A percentile compares a stretch with the other conserved stretches of the same genome.
These are phyloP conservation scores for Castanea crenata DNA, from an alignment of 306 rosid genomes.

Conservation along the genomic window DNA sequence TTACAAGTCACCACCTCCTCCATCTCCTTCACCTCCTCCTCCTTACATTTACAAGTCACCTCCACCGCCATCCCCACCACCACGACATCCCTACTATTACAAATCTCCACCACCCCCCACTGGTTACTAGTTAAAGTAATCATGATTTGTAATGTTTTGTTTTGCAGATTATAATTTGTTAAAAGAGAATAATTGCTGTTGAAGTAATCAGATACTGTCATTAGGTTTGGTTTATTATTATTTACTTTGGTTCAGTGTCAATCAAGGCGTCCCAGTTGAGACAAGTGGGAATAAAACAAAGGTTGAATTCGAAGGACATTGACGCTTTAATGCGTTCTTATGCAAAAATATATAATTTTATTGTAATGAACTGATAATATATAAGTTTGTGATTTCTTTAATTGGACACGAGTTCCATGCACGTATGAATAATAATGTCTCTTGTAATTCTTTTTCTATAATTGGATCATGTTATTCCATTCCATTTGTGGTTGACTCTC, in stretches of 20 bases:
- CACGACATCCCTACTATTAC: neutral
- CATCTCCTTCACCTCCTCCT: neutral
- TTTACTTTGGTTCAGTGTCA: neutral
- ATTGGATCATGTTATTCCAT: no score
- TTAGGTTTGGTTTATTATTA: neutral
- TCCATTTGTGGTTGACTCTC: no score
- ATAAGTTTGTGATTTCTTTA: neutral
- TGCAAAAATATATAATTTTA: neutral
- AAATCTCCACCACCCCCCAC: neutral
- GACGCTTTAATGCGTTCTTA: neutral
- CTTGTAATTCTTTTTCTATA: no score
- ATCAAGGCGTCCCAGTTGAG: neutral
- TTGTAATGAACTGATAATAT: neutral
- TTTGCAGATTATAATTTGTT: slow-evolving; percentile 10
- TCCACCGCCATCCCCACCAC: neutral
- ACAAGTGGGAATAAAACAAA: neutral
- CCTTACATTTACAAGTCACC: neutral
- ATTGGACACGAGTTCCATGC: no score
- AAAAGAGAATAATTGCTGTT: slow-evolving; percentile 13
- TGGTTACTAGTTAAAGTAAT: neutral
- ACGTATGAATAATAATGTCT: no score
- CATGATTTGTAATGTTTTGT: neutral
- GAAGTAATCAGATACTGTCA: neutral
- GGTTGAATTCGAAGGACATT: neutral
- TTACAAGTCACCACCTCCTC: neutral